phyloP scores from a whole-genome alignment of 805 yeast species.

The Metschnikowia corniflorae region DNA sequence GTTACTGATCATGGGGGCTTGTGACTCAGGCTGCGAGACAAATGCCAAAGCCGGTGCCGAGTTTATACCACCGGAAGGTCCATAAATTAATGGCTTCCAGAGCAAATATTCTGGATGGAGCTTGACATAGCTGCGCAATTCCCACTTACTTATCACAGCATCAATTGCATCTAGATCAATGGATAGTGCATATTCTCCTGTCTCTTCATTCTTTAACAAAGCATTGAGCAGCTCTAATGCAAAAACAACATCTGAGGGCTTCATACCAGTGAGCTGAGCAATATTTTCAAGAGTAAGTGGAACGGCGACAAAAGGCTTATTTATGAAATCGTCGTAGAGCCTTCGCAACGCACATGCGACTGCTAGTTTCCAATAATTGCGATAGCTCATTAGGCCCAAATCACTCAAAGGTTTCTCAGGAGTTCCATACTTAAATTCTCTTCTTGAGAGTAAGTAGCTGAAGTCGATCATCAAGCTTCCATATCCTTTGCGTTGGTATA shows the following conservation, averaged over 20 bases:
- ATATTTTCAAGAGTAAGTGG: conserved; percentile 56
- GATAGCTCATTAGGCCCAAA: conserved; percentile 78
- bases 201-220: conserved; percentile 45
- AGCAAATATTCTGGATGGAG: conserved; percentile 54
- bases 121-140: conserved; percentile 46
- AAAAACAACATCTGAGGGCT: conserved; percentile 77
- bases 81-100: conserved; percentile 83
- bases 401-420: conserved; percentile 95
- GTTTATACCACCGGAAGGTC: conserved; percentile 83
- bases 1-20: conserved; percentile 28
- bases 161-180: conserved; percentile 47
- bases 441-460: conserved; percentile 72
- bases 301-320: conserved; percentile 1
- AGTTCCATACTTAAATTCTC: conserved; percentile 79
- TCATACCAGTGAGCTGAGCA: conserved; percentile 77
- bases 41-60: conserved; percentile 46
- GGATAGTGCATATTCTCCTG: conserved; percentile 49
- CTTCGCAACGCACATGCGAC: conserved; percentile 47
- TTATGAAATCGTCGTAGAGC: conserved; percentile 22
- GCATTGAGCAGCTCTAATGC: conserved; percentile 77
- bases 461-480: conserved; percentile 88
- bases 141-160: conserved; percentile 46
- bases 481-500: conserved; percentile 82
- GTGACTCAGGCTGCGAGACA: conserved; percentile 10
- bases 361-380: conserved; percentile 79